Percentiles rank a stretch among this genome's conserved stretches.
Conservation (phyloP, 1,284 basidiomycete genomes). For the Coniferiporia weirii region DNA sequence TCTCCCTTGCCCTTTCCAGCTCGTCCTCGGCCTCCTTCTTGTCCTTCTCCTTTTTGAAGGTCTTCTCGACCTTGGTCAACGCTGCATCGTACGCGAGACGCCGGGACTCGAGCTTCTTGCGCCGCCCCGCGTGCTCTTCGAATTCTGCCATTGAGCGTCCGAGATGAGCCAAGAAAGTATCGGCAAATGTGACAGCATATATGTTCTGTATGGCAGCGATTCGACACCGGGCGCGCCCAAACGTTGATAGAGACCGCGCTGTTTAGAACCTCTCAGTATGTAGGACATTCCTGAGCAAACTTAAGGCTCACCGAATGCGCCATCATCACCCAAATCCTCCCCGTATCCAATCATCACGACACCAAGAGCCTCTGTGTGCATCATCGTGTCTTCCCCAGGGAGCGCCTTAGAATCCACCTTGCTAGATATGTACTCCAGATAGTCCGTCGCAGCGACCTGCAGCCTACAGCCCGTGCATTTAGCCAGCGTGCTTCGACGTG, state of each 20-base stretch:
- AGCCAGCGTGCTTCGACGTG: background rate
- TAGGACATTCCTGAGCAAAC: background rate
- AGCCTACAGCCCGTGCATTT: constrained; percentile 39
- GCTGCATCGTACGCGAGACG: constrained; percentile 58
- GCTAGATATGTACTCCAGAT: constrained; percentile 58
- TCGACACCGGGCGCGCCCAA: constrained; percentile 79
- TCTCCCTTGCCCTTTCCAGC: constrained; percentile 56
- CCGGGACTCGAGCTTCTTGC: constrained; percentile 65
- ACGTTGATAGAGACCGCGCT: constrained; percentile 66
- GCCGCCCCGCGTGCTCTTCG: constrained; percentile 63
- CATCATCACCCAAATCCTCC: constrained; percentile 71
- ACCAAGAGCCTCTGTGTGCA: constrained; percentile 74
- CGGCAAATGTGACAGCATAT: constrained; percentile 63
- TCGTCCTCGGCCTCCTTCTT: constrained; percentile 71
- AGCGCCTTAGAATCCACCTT: constrained; percentile 57
- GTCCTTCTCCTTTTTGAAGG: constrained; percentile 58
- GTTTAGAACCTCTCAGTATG: constrained; percentile 6
- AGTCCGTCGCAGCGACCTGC: constrained; percentile 53
- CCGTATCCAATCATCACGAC: constrained; percentile 84
- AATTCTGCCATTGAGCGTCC: constrained; percentile 59
- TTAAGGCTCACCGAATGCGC: constrained; percentile 53
- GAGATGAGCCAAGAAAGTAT: constrained; percentile 65
- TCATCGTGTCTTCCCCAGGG: constrained; percentile 56
- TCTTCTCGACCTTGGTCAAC: constrained; percentile 57
- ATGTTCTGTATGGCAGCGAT: constrained; percentile 77